A percentile compares a stretch with the other conserved stretches of the same genome.
Evolutionary conservation across 768 basidiomycete genomes (phyloP).

Genomic region (Pholiota conissans): DNA sequence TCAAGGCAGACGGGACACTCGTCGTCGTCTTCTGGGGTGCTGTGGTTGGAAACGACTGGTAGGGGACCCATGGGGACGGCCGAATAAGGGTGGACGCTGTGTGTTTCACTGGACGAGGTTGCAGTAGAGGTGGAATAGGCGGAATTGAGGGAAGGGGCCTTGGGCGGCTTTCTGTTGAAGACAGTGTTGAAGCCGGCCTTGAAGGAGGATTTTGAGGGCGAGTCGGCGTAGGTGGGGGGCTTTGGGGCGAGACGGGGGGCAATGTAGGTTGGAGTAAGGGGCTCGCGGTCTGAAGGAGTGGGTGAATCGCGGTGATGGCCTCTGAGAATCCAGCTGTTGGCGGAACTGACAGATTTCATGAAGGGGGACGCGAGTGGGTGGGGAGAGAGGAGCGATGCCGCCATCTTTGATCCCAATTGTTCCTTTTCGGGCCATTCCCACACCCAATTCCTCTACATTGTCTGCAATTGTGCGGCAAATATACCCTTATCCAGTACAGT

Average conservation of each 20-base stretch:
- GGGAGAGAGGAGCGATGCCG: neutral
- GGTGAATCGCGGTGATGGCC: constrained; percentile 38
- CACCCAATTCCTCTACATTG: constrained; percentile 1
- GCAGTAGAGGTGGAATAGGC: constrained; percentile 46
- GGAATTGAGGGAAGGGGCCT: constrained; percentile 49
- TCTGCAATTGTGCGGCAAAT: neutral
- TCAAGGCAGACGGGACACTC: constrained; percentile 98
- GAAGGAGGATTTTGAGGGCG: constrained; percentile 27
- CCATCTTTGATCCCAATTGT: constrained; percentile 12
- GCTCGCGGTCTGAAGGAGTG: constrained; percentile 16
- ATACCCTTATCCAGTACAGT: neutral
- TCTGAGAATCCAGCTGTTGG: constrained; percentile 40
- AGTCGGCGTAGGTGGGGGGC: constrained; percentile 27
- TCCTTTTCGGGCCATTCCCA: constrained; percentile 10
- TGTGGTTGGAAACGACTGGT: constrained; percentile 71
- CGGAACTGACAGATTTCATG: constrained; percentile 41
- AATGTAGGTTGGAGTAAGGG: constrained; percentile 47
- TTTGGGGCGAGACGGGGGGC: constrained; percentile 37
- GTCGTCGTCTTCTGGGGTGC: constrained; percentile 72
- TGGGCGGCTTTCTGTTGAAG: constrained; percentile 45
- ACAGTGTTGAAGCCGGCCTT: constrained; percentile 50
- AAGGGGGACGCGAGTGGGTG: constrained; percentile 9
- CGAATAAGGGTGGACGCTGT: constrained; percentile 53
- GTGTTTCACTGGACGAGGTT: constrained; percentile 39
- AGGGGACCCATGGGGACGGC: constrained; percentile 63